phyloP scores from a whole-genome alignment of 306 rosid genomes.

The Herpetospermum pedunculosum region DNA sequence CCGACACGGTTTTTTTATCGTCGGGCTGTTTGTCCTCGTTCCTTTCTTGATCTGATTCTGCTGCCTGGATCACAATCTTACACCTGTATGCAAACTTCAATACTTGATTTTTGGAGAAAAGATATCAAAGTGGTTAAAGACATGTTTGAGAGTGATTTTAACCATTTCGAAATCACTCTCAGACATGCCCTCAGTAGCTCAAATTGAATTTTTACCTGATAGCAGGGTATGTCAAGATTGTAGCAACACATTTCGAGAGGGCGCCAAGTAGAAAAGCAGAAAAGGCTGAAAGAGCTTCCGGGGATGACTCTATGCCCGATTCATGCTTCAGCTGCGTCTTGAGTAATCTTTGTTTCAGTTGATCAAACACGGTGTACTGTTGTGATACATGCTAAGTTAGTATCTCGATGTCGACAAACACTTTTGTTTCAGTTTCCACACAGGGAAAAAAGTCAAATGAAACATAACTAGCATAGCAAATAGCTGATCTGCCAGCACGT shows the following conservation, averaged over 20 bases:
- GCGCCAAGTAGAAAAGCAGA: conserved; percentile 82
- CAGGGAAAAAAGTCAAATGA: neutral
- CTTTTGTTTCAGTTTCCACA: neutral
- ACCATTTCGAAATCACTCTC: no score
- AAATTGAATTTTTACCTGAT: conserved; percentile 53
- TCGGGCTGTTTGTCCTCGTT: conserved; percentile 33
- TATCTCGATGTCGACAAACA: neutral
- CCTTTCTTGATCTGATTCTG: conserved; percentile 42
- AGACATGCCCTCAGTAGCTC: no score
- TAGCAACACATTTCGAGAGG: conserved; percentile 79
- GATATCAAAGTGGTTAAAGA: no score
- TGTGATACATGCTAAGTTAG: conserved; percentile 2
- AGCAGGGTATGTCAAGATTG: conserved; percentile 92
- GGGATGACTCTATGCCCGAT: conserved; percentile 42
- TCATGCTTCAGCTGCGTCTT: conserved; percentile 32
- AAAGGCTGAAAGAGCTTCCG: conserved; percentile 72
- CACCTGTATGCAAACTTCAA: conserved; percentile 39
- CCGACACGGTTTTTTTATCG: conserved; percentile 49
- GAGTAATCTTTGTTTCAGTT: conserved; percentile 61
- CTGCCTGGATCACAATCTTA: conserved; percentile 86
- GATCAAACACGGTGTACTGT: conserved; percentile 86
- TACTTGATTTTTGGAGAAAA: neutral
- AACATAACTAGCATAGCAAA: neutral
- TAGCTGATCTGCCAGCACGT: neutral
- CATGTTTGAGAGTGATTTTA: no score